Conservation (phyloP, 2,329 filamentous ascomycete genomes). For the Fusarium illudens region DNA sequence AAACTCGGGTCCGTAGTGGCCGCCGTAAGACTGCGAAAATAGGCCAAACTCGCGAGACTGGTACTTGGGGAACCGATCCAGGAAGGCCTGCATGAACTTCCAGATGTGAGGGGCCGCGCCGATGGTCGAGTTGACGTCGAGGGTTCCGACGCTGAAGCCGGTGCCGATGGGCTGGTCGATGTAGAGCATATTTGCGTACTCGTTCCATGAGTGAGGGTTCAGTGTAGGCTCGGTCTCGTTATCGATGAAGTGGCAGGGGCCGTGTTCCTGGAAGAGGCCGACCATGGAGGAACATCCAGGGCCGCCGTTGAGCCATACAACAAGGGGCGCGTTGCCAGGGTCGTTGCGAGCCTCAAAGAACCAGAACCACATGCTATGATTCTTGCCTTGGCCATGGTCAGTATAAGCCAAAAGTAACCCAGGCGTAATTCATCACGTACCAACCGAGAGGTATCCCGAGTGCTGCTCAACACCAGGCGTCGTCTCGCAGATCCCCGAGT, state of each 20-base stretch:
- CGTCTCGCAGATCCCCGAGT: slow-evolving; percentile 62
- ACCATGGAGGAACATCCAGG: slow-evolving; percentile 47
- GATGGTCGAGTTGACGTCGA: slow-evolving; percentile 40
- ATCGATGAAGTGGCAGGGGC: slow-evolving; percentile 74
- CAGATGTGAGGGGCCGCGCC: slow-evolving; percentile 54
- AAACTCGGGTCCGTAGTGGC: slow-evolving; percentile 67
- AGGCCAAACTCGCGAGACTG: slow-evolving; percentile 65
- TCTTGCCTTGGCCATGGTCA: slow-evolving; percentile 41
- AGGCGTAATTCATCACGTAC: slow-evolving; percentile 42
- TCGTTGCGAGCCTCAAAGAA: slow-evolving; percentile 58
- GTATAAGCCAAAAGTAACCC: neutral
- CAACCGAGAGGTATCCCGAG: slow-evolving; percentile 70
- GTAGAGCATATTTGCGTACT: slow-evolving; percentile 73
- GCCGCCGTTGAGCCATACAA: slow-evolving; percentile 62
- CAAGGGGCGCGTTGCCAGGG: slow-evolving; percentile 53
- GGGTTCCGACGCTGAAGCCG: slow-evolving; percentile 43
- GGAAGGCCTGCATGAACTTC: slow-evolving; percentile 68
- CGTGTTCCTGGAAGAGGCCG: slow-evolving; percentile 71
- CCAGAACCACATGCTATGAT: slow-evolving; percentile 54
- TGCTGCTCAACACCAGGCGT: slow-evolving; percentile 69
- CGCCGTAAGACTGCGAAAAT: slow-evolving; percentile 64
- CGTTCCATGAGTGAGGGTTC: slow-evolving; percentile 71
- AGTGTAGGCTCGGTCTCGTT: slow-evolving; percentile 45
- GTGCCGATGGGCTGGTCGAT: slow-evolving; percentile 67
- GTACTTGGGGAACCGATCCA: slow-evolving; percentile 70